These are phyloP conservation scores for Neospora caninum DNA, from an alignment of 169 alveolate species.

Conservation along the genomic window DNA sequence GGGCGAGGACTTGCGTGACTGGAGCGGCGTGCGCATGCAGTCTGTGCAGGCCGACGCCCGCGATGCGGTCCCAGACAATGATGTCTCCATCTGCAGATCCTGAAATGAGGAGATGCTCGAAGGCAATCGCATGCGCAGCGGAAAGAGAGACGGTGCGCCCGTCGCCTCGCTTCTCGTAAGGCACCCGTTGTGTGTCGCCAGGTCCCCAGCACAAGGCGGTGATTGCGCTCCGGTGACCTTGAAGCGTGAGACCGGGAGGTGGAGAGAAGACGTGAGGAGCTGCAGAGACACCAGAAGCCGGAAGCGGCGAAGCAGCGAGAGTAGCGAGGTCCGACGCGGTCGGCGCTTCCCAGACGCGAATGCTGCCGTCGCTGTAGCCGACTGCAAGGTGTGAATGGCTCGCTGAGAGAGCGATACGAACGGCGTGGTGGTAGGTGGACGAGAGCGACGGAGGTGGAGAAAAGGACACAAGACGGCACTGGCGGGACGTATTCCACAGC, in stretches of 20 bases:
- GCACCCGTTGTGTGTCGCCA: not conserved
- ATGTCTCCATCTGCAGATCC: conserved; percentile 87
- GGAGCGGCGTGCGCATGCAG: conserved; percentile 84
- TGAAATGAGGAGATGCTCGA: conserved; percentile 74
- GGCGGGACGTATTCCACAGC: conserved; percentile 43
- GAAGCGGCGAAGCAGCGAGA: not conserved
- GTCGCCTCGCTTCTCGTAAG: not conserved
- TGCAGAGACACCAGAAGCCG: not conserved
- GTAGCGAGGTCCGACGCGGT: not conserved
- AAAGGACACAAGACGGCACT: conserved; percentile 3
- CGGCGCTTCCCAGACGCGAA: conserved; percentile 77
- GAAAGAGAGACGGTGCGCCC: conserved; percentile 41
- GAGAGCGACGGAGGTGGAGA: conserved; percentile 12
- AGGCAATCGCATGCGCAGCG: not conserved
- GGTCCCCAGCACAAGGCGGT: conserved; percentile 56
- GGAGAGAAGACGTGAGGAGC: not conserved
- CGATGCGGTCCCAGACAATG: conserved; percentile 86
- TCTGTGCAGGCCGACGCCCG: conserved; percentile 82
- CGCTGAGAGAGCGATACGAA: not conserved
- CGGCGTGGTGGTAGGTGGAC: not conserved
- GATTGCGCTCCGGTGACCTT: conserved; percentile 80
- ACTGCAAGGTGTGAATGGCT: conserved; percentile 73
- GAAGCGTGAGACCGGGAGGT: conserved; percentile 70
- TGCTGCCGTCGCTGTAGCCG: conserved; percentile 85
- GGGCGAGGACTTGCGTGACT: conserved; percentile 74